Conservation (phyloP, 2,329 filamentous ascomycete genomes). For the Domatiomyces globalis region DNA sequence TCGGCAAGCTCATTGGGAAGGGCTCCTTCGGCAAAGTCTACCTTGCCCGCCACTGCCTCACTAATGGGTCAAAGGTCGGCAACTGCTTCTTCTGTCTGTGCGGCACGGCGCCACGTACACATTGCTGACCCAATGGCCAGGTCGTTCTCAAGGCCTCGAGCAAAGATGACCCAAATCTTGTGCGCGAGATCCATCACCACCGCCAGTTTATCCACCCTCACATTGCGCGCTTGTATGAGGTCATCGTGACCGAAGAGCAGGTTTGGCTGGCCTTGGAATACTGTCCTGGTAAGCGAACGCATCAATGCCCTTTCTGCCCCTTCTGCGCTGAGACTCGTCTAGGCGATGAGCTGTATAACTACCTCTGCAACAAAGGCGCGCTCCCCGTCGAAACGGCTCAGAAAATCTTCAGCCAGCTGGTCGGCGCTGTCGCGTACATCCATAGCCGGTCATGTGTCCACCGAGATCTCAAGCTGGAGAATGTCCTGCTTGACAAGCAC, state of each 20-base stretch:
- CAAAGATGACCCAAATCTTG: conserved; percentile 88
- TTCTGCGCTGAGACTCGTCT: conserved; percentile 20
- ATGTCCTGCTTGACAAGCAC: conserved; percentile 88
- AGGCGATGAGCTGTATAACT: conserved; percentile 96
- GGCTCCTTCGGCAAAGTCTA: conserved; percentile 98
- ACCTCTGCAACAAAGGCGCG: conserved; percentile 74
- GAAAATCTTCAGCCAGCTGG: conserved; percentile 88
- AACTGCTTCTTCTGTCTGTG: background rate
- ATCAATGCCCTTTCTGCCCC: too few species aligned
- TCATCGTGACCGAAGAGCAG: conserved; percentile 86
- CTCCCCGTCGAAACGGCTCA: conserved; percentile 77
- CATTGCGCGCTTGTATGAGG: conserved; percentile 91
- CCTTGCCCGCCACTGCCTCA: conserved; percentile 88
- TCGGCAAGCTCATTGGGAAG: conserved; percentile 87
- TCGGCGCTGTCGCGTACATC: conserved; percentile 88
- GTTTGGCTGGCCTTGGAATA: conserved; percentile 98
- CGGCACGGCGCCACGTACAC: background rate
- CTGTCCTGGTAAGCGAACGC: conserved; percentile 57
- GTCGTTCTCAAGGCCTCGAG: conserved; percentile 97
- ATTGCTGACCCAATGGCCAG: conserved; percentile 32
- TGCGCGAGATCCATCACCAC: conserved; percentile 95
- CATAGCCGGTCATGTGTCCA: conserved; percentile 93
- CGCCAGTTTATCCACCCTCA: conserved; percentile 95
- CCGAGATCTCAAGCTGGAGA: conserved; percentile 90
- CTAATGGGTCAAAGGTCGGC: conserved; percentile 86